A percentile compares a stretch with the other conserved stretches of the same genome.
Conservation (phyloP, 306 rosid species). For the Hippophae gyantsensis region DNA sequence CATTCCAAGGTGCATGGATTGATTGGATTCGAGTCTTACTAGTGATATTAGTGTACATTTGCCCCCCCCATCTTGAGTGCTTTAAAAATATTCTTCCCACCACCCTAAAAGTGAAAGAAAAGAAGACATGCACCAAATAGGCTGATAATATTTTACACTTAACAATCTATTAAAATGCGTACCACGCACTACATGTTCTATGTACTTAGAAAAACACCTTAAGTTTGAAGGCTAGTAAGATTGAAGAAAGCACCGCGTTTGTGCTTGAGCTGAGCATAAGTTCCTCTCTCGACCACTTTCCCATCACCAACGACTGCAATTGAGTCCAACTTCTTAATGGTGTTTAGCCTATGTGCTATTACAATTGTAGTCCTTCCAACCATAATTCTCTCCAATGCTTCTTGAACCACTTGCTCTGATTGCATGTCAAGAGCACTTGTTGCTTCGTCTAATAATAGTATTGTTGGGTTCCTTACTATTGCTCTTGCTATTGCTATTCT, state of each 20-base stretch:
- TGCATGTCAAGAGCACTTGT: conserved; percentile 88
- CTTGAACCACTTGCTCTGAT: conserved; percentile 83
- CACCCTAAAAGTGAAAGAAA: no score
- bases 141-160: no score
- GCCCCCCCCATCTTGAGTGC: no score
- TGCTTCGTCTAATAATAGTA: conserved; percentile 77
- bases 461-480: conserved; percentile 67
- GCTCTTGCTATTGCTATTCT: conserved; percentile 93
- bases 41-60: no score
- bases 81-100: no score
- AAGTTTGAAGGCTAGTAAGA: conserved; percentile 49
- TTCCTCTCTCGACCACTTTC: conserved; percentile 72
- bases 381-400: conserved; percentile 82
- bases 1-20: no score
- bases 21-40: no score
- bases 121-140: no score
- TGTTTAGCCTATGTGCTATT: conserved; percentile 86
- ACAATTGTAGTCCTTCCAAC: conserved; percentile 79
- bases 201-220: conserved; percentile 12
- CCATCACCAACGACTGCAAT: conserved; percentile 80
- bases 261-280: conserved; percentile 64
- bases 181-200: not conserved
- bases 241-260: conserved; percentile 76
- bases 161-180: no score
- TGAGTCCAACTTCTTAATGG: conserved; percentile 67